Evolutionary conservation across 495 filamentous ascomycete species (phyloP), one percentile per base, ranked within the genome.

Genomic region (Aspergillus nanangensis): DNA sequence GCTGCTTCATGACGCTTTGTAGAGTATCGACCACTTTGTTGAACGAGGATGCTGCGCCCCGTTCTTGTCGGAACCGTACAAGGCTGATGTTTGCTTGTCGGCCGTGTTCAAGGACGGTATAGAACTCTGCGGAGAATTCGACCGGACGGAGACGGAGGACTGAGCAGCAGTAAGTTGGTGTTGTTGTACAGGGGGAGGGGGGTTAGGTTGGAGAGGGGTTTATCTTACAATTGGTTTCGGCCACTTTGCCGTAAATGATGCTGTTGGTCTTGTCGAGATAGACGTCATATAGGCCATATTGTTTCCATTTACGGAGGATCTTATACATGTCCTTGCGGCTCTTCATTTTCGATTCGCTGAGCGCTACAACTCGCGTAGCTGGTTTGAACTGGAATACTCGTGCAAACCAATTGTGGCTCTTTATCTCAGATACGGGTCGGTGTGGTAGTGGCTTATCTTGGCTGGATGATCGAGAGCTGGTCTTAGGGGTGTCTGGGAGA

Each of bases 331-430:
- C 89, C 51, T 83, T 84, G 25, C 89, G 80, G 15, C 83, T 83
- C 42, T 81, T 81, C 17, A 77, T 66, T 39, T 82, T 84, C 2
- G 81, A 75, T 17, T 86, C 72, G 5, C 76, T 75, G 53, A 97
- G 84, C 58, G 88, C 90, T 9, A 96, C 58, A 8, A 83, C 74
- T 41, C 78, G 77, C 21, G 70, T 80, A 0, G 84, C 84, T 0
- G 93, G 92, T 57, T 93, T 95, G 62, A 96, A 84, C 38, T 89
- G 81, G 66, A 98, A 85, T 17, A 97, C 79, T 13, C 86, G 84
- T 25, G 86, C 81, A 38, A 98, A 75, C 90, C 90, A 96, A 47
- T 86, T 93, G 48, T 84, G 75, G 47, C 67, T 70, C 36, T 47
- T 57, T 3, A 39, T 34, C 13, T 23, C 2, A 13, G 20, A 9